Evolutionary conservation across 192 early-diverging fungal genomes (phyloP), one percentile per base, ranked within the genome.

Genomic region (Rhizophlyctis rosea): DNA sequence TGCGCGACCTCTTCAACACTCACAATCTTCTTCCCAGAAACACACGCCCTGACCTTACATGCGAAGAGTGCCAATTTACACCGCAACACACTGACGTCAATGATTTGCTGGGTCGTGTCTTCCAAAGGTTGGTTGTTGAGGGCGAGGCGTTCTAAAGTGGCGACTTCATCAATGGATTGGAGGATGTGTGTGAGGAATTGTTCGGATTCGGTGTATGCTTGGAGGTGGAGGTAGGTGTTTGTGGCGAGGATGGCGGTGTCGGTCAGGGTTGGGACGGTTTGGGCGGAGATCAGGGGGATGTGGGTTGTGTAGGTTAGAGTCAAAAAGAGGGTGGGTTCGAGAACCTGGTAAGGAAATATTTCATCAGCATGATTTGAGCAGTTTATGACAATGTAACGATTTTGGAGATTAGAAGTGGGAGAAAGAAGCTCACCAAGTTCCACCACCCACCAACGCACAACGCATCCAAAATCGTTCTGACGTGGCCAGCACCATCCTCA

Each of bases 11-110:
- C 62, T 25, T 67, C 65, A 1, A 21, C 65, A 52, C 34, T 67
- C 2, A 55, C 65, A 33, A 67, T 50, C 28, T 59, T 24, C 33
- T 52, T 58, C 5, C 65, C 65, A 44, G 4, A 55, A 16, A 34
- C 65, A 18, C 58, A 52, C 27, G 27, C 65, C 9, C 65, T 36
- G 4, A 67, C 49, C 50, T 58, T 57, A 51, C 65, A 67, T 4
- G 39, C 65, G 33, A 67, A 59, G 7, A 67, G 51, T 9, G 57
- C 34, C 48, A 67, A 44, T 2, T 67, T 67, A 0, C 58, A 32
- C n/a, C 50, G 36, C n/a, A 34, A 57, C 29, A 50, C 51, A 24
- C 48, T 47, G 9, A 27, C 29, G 35, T 33, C 21, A 1, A 65
- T 32, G 0, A 55, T 48, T 2, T 55, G 31, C 16, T 47, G 44